Base-by-base conservation (phyloP, 768 basidiomycete species). In the Amanita exitialis region DNA sequence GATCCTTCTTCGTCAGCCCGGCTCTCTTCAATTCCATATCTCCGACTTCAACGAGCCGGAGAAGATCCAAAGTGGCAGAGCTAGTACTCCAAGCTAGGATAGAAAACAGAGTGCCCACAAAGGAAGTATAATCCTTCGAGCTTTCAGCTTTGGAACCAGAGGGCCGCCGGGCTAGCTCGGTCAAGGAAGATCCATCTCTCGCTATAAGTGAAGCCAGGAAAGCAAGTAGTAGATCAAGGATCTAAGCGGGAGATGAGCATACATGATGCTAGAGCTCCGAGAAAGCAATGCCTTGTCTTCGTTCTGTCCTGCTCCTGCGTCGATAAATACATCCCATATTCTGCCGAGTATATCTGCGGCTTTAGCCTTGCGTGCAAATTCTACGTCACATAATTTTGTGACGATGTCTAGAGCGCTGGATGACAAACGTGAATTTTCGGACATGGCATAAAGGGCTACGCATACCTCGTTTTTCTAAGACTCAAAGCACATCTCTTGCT, bases 361-460 rank as follows among this genome's bases (percentile, higher is more conserved):
- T 56, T 82, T 86, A 2, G 87, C 86, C 57, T 84, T 84, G 3
- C 89, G 79, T n/a, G 78, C 71, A 58, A 91, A 92, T 9, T 88
- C 86, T 1, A 64, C 49, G 54, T 87, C 82, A 51, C 83, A 85
- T 9, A 91, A 65, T 59, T 90, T 89, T 12, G 70, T 79, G 3
- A 82, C 76, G 10, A 92, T 79, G 61, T 92, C 88, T 21, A 87
- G 63, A 3, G 86, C 89, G 61, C 89, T 91, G 46, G 25, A n/a
- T 9, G 6, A 23, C 43, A 25, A 16, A 13, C 47, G 16, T 27
- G 34, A 38, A 23, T 44, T 13, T 8, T 16, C 30, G 13, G 6
- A 15, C 20, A 16, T 16, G 21, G n/a, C 8, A 16, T 30, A 49
- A 20, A 6, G 20, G 13, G 30, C 25, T 30, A 42, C 20, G 47